Evolutionary conservation across 768 basidiomycete genomes (phyloP), one percentile per base, ranked within the genome.

Genomic region (Collybia sordida): DNA sequence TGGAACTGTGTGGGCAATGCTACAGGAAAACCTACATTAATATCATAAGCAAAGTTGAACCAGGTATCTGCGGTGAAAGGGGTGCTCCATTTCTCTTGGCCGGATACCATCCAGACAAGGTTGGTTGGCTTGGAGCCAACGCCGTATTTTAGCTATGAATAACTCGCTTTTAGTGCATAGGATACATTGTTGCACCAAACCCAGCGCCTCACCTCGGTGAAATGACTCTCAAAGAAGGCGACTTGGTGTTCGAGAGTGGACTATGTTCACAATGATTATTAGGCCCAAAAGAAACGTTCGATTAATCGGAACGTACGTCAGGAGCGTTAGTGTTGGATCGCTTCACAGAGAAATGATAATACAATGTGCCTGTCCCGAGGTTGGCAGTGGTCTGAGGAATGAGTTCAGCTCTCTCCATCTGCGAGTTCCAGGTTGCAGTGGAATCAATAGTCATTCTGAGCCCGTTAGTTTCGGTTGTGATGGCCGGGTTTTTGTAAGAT

Each of bases 1-100:
- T 27, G n/a, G 37, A 21, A 28, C 38, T 14, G 19, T 11, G 14
- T 21, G 12, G 18, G 14, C 4, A 28, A 44, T 27, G n/a, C 27
- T 15, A 51, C 21, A 14, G 34, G 43, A 7, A 27, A 17, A 69
- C 79, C 50, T 45, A 79, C 80, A 58, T 84, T 68, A 58, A 83
- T 83, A 53, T 84, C 82, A 56, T 84, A 84, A 24, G 81, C 82
- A 55, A 85, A 83, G 71, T 84, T 84, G 68, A 74, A 81, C 81
- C 81, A 85, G 42, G 72, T 74, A 31, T 72, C 77, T 5, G 82
- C 68, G 14, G 66, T 70, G 65, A 79, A 79, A 1, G 77, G 68
- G 1, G 75, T 73, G 42, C 72, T 67, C 79, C 80, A 84, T 57
- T 81, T 69, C 22, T 72, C 64, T 6, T 67, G 59, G 23, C 73